Conservation (phyloP, 2,329 filamentous ascomycete genomes). For the Curvularia sp. region DNA sequence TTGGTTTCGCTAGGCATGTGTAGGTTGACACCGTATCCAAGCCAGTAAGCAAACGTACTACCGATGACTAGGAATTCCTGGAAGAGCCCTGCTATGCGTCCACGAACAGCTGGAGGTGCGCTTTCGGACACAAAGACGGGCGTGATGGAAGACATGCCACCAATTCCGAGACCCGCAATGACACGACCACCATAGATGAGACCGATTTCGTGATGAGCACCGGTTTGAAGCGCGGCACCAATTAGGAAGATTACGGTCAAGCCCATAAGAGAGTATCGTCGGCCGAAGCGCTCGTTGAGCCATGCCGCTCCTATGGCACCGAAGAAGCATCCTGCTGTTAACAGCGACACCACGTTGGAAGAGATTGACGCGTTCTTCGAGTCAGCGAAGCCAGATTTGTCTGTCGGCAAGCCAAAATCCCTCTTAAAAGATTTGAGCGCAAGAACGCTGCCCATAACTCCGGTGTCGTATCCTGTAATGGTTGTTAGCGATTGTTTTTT, state of each 20-base stretch:
- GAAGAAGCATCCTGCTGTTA: slow-evolving; percentile 19
- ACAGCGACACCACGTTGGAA: slow-evolving; percentile 14
- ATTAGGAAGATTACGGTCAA: slow-evolving; percentile 15
- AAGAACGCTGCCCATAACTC: slow-evolving; percentile 19
- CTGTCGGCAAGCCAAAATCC: slow-evolving; percentile 18
- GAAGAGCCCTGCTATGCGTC: slow-evolving; percentile 61
- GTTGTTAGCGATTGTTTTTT: neutral
- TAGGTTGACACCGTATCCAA: slow-evolving; percentile 55
- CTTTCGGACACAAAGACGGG: slow-evolving; percentile 59
- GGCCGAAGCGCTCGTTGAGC: slow-evolving; percentile 17
- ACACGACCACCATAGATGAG: slow-evolving; percentile 49
- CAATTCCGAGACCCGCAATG: slow-evolving; percentile 62
- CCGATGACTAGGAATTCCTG: slow-evolving; percentile 59
- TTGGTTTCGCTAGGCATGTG: slow-evolving; percentile 53
- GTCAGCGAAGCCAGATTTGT: slow-evolving; percentile 15
- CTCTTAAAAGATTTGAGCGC: slow-evolving; percentile 18
- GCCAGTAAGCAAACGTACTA: slow-evolving; percentile 43
- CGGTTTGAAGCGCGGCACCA: slow-evolving; percentile 16
- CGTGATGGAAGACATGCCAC: slow-evolving; percentile 61
- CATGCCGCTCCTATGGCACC: slow-evolving; percentile 18
- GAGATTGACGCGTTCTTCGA: slow-evolving; percentile 14
- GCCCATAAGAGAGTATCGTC: slow-evolving; percentile 15
- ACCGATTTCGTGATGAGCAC: slow-evolving; percentile 15
- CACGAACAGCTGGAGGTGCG: slow-evolving; percentile 64
- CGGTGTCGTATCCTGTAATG: slow-evolving; percentile 14